Base-by-base conservation (phyloP, 345 rosid species). In the Acer campestre region DNA sequence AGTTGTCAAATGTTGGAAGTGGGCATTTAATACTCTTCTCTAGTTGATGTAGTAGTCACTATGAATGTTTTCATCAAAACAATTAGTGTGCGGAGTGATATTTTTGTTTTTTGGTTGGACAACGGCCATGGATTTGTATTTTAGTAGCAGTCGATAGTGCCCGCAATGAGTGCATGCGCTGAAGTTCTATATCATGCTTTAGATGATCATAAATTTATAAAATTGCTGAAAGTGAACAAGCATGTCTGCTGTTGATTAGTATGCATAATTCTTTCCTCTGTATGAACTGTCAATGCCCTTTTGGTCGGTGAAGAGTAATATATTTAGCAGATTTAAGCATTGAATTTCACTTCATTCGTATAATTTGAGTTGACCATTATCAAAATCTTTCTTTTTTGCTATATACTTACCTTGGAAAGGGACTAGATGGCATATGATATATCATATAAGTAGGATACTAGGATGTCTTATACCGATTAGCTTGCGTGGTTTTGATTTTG, bases 1-100 rank as follows among this genome's bases (percentile, higher is more conserved):
- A 67, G 27, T 40, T 67, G 70, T 67, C 46, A 42, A 67, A 40
- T 67, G 23, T 20, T 67, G 7, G 70, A 38, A 40, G 68, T 64
- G 44, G 44, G 10, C 29, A 17, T 64, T 64, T 29, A 6, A 27
- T 1, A 35, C 1, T 29, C 44, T 64, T 64, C 38, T 64, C 3
- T 23, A 23, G 66, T 12, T 62, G 16, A 11, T 20, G 16, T 22
- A 20, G 3, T 61, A 22, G 65, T 61, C 13, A 6, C 3, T 7
- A 22, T 22, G 25, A 61, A 23, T 62, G 31, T 25, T 62, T 62
- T 62, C 6, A 16, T 53, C 58, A 14, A 6, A 53, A 6, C 5
- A 53, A 16, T 53, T 53, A 20, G 58, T 53, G 58, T 53, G n/a
- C 55, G 6, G 16, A 53, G 58, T 53, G 58, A 53, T 53, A 18